phyloP scores from a whole-genome alignment of 2,329 filamentous ascomycete species.

The Neonectria hederae region DNA sequence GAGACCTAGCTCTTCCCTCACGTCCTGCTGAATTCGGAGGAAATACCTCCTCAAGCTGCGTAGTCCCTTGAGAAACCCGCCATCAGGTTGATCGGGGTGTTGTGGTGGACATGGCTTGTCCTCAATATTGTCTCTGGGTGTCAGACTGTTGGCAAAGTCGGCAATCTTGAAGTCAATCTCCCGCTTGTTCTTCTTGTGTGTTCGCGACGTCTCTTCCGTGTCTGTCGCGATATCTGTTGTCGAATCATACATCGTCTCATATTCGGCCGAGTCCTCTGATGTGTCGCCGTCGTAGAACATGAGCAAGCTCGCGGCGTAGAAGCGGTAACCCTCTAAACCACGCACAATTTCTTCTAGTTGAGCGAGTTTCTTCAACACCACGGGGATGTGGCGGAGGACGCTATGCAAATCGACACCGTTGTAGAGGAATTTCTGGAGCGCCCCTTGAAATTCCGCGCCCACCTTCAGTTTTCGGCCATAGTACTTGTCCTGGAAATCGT shows the following conservation, averaged over 20 bases:
- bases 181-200: constrained; percentile 59
- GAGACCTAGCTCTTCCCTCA: constrained; percentile 64
- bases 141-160: constrained; percentile 98
- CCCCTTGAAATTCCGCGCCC: constrained; percentile 87
- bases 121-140: constrained; percentile 77
- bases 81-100: constrained; percentile 82
- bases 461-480: constrained; percentile 89
- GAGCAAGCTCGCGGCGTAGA: constrained; percentile 93
- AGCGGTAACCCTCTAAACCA: constrained; percentile 83
- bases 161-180: constrained; percentile 95
- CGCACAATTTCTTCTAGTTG: constrained; percentile 85
- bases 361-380: constrained; percentile 83
- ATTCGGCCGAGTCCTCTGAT: constrained; percentile 56
- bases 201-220: constrained; percentile 62
- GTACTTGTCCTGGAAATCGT: constrained; percentile 98
- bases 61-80: constrained; percentile 88
- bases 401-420: constrained; percentile 85
- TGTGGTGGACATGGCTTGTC: constrained; percentile 79
- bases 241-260: constrained; percentile 65
- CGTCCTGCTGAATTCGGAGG: constrained; percentile 83
- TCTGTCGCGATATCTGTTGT: constrained; percentile 68
- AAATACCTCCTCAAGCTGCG: constrained; percentile 85
- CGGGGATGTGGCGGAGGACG: constrained; percentile 86
- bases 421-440: constrained; percentile 88
- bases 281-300: constrained; percentile 95